phyloP scores from a whole-genome alignment of 768 basidiomycete genomes.

The Paxillus involutus region DNA sequence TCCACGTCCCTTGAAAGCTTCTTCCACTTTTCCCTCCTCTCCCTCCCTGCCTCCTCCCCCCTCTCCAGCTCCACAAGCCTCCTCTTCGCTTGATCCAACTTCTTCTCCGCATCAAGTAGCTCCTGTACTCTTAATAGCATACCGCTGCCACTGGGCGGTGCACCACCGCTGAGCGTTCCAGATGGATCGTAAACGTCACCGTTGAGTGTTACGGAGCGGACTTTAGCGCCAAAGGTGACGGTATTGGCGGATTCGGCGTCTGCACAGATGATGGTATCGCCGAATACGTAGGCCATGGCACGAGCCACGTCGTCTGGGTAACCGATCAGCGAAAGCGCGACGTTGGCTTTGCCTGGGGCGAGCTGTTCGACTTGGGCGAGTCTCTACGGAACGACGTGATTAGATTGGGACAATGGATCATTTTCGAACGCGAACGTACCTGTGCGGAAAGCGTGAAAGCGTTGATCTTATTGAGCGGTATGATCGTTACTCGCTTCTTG shows the following conservation, averaged over 20 bases:
- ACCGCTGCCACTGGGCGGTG: constrained; percentile 74
- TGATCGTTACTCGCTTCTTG: constrained; percentile 88
- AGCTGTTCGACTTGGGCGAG: constrained; percentile 66
- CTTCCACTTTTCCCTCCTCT: constrained; percentile 62
- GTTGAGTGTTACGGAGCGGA: constrained; percentile 87
- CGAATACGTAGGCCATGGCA: constrained; percentile 93
- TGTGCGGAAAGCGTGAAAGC: constrained; percentile 53
- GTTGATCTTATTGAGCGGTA: constrained; percentile 91
- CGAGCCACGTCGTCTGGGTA: constrained; percentile 79
- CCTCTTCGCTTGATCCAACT: constrained; percentile 48
- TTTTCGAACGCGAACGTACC: constrained; percentile 29
- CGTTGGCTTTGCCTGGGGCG: constrained; percentile 77
- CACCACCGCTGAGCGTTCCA: constrained; percentile 90
- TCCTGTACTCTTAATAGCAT: constrained; percentile 83
- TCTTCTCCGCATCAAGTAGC: constrained; percentile 64
- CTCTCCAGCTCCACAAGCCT: constrained; percentile 52
- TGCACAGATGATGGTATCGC: constrained; percentile 87
- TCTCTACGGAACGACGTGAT: constrained; percentile 54
- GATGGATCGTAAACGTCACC: constrained; percentile 97
- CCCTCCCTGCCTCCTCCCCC: constrained; percentile 52
- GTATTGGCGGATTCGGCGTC: constrained; percentile 84
- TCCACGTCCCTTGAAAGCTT: constrained; percentile 67
- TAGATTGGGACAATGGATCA: not conserved
- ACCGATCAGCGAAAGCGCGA: constrained; percentile 87
- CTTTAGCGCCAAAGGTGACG: constrained; percentile 74